Conservation (phyloP, 2,329 filamentous ascomycete genomes). For the Bertia moriformis region DNA sequence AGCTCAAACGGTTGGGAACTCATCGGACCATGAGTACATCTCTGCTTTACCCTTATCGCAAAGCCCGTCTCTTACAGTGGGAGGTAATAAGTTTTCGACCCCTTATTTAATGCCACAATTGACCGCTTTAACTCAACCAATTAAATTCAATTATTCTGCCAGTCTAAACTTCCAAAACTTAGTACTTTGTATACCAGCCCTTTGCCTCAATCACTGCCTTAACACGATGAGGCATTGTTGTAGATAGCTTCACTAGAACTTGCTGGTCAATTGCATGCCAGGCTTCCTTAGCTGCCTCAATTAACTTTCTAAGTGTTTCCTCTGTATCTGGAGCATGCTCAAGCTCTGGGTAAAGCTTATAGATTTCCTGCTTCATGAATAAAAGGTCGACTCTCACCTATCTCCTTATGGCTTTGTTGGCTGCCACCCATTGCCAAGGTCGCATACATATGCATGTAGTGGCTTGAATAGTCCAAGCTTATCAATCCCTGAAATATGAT, state of each 20-base stretch:
- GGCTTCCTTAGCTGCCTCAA: conserved; percentile 2
- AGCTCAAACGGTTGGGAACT: conserved; percentile 2
- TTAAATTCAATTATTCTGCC: neutral
- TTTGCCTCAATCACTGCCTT: conserved; percentile 5
- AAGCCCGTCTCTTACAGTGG: too few species aligned
- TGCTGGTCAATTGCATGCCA: conserved; percentile 3
- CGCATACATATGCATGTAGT: conserved; percentile 99
- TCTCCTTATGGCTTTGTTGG: conserved; percentile 76
- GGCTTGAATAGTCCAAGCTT: conserved; percentile 80
- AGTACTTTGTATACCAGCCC: conserved; percentile 6
- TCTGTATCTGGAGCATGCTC: neutral
- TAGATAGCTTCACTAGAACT: conserved; percentile 4
- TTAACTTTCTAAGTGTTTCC: conserved; percentile 2
- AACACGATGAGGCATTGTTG: conserved; percentile 3
- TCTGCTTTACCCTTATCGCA: too few species aligned
- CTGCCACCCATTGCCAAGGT: conserved; percentile 76
- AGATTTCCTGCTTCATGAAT: conserved; percentile 4
- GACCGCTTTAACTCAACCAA: too few species aligned
- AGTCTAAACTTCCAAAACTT: neutral
- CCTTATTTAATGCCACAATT: too few species aligned
- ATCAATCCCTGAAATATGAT: conserved; percentile 91
- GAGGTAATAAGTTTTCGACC: too few species aligned
- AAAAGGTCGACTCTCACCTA: too few species aligned
- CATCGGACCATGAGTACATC: conserved; percentile 2
- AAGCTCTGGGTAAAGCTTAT: conserved; percentile 4